These are phyloP conservation scores for Kingdonia uniflora DNA, from an alignment of 164 flowering plant species.

Conservation along the genomic window DNA sequence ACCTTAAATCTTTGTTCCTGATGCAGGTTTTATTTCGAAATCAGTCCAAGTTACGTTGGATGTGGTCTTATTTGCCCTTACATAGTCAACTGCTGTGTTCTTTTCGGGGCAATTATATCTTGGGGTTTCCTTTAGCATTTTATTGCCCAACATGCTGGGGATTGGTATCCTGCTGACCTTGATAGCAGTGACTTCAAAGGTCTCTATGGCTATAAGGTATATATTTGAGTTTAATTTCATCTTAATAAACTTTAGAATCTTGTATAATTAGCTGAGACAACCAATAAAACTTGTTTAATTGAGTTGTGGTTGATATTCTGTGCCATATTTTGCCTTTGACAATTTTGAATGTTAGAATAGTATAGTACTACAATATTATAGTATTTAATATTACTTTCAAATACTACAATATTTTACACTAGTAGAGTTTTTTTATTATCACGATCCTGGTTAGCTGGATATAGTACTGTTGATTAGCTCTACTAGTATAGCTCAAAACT, in stretches of 20 bases:
- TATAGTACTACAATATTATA: no score
- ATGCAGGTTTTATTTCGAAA: no score
- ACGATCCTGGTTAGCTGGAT: not conserved
- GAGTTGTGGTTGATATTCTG: not conserved
- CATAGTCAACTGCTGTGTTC: no score
- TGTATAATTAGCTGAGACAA: no score
- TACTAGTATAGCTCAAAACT: not conserved
- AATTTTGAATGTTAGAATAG: not conserved
- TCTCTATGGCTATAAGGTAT: conserved; percentile 86
- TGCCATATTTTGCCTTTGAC: not conserved
- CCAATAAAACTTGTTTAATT: no score
- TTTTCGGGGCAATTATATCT: no score
- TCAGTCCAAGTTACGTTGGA: no score
- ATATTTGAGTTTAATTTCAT: no score
- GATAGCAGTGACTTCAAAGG: no score
- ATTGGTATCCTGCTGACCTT: conserved; percentile 89
- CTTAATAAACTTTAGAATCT: no score
- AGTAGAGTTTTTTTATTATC: not conserved
- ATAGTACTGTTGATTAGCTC: not conserved
- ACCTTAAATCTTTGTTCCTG: conserved; percentile 43
- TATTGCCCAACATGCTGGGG: conserved; percentile 96
- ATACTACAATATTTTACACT: not conserved
- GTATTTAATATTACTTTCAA: not conserved
- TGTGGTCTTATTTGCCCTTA: no score
- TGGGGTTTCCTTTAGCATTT: no score